Evolutionary conservation across 306 rosid species (phyloP), one percentile per base, ranked within the genome.

Genomic region (Prunus salicina): DNA sequence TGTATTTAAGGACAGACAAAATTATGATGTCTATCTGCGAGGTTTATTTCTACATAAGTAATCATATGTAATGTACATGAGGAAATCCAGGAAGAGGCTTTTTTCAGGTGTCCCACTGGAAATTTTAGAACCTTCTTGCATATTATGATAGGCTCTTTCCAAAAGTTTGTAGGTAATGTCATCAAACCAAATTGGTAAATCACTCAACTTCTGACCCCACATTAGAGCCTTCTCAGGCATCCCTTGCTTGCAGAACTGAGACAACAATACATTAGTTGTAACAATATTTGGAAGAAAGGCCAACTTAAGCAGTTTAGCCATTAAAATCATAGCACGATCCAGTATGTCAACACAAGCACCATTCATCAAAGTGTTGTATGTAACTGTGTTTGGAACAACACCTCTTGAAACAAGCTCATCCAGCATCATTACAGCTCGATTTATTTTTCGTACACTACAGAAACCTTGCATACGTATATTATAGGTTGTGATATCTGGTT

Each of bases 231-330:
- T 90, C 80, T 85, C 88, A 22, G 97, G 91, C 90, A 88, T 88
- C 72, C 96, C 93, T 71, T 92, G 87, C 83, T 83, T 92, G 83
- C 91, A 84, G 75, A 88, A 92, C 63, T 88, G 93, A 72, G 96
- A 87, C 81, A 88, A 66, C 79, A 92, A 63, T 43, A 88, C 77
- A 76, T 90, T 92, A 64, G 82, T 60, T 19, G 97, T 92, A 64
- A 81, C 86, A 47, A 73, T 85, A 76, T 92, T 92, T 2, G 96
- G 96, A 76, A 81, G 13, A 80, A 92, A 84, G 3, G 88, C 89
- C 88, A 90, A 85, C 91, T 90, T 90, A 56, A 92, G 86, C 82
- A 92, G 81, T 79, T 92, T 92, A 71, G 87, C 96, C 32, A 89
- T 85, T 58, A 88, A 73, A 73, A 90, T 84, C 91, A 86, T 79